Percentiles rank a stretch among this genome's conserved stretches.
These are phyloP conservation scores for Colletotrichum brevisporum DNA, from an alignment of 2,329 filamentous ascomycete species.

Conservation along the genomic window DNA sequence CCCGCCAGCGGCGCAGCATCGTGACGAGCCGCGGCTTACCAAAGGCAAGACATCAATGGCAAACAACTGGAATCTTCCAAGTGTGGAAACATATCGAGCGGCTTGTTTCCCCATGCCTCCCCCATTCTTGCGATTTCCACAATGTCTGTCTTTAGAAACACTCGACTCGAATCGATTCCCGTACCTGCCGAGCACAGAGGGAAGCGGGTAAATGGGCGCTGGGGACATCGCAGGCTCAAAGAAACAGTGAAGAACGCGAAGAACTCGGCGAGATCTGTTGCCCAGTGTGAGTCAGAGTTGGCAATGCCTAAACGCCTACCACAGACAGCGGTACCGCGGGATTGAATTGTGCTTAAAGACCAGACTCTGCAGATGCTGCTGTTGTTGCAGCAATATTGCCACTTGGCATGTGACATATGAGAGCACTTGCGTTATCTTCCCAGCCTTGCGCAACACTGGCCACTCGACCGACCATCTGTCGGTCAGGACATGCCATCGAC, in stretches of 20 bases:
- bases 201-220: too few relatives aligned
- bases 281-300: background rate
- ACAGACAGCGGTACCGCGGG: background rate
- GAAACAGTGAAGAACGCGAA: background rate
- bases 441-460: background rate
- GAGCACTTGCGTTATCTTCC: constrained; percentile 3
- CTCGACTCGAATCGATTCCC: too few relatives aligned
- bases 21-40: background rate
- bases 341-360: constrained; percentile 4
- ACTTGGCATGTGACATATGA: constrained; percentile 18
- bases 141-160: too few relatives aligned
- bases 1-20: constrained; percentile 24
- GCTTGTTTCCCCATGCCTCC: too few relatives aligned
- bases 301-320: background rate
- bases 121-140: too few relatives aligned
- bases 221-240: too few relatives aligned
- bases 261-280: background rate
- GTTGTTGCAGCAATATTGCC: constrained; percentile 1
- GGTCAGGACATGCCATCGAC: background rate
- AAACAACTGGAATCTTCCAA: background rate
- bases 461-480: background rate
- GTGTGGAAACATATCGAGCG: too few relatives aligned
- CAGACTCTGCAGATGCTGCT: background rate
- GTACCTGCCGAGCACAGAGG: too few relatives aligned
- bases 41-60: background rate